phyloP scores from a whole-genome alignment of 805 yeast species.

The Cyberlindnera euphorbiae region DNA sequence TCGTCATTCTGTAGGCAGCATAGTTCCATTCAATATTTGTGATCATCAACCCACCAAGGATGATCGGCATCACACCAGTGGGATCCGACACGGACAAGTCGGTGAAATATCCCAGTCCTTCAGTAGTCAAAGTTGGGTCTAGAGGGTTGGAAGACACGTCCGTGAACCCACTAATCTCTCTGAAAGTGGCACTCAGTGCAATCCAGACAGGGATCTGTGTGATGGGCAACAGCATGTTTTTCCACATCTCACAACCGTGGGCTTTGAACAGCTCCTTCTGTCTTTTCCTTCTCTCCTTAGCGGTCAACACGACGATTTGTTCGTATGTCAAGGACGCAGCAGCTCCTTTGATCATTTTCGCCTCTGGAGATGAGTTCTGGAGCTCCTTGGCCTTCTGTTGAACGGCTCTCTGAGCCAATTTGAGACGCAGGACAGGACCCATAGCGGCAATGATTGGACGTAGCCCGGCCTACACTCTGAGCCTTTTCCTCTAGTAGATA shows the following conservation, averaged over 20 bases:
- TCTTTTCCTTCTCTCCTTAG: conserved; percentile 73
- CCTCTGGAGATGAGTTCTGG: conserved; percentile 21
- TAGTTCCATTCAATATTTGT: conserved; percentile 82
- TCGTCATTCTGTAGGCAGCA: conserved; percentile 46
- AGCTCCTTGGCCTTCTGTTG: conserved; percentile 26
- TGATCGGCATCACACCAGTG: conserved; percentile 58
- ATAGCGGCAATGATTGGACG: conserved; percentile 70
- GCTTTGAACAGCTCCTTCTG: conserved; percentile 67
- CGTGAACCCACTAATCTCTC: conserved; percentile 61
- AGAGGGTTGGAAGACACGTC: conserved; percentile 36
- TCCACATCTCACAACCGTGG: conserved; percentile 74
- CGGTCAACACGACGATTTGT: conserved; percentile 67
- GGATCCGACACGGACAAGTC: conserved; percentile 62
- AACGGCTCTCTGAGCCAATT: conserved; percentile 36
- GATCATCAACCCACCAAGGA: conserved; percentile 65
- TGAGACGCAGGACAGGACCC: conserved; percentile 64
- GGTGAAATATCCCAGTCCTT: conserved; percentile 57
- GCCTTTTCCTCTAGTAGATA: conserved; percentile 60
- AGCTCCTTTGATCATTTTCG: conserved; percentile 15
- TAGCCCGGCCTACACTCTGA: conserved; percentile 65
- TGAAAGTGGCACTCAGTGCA: conserved; percentile 65
- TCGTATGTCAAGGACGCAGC: conserved; percentile 55
- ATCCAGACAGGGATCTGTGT: conserved; percentile 89
- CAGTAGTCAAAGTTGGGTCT: conserved; percentile 45
- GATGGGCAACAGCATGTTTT: conserved; percentile 66